Conservation (phyloP, 2,329 filamentous ascomycete species). For the Epichloe uncinata region DNA sequence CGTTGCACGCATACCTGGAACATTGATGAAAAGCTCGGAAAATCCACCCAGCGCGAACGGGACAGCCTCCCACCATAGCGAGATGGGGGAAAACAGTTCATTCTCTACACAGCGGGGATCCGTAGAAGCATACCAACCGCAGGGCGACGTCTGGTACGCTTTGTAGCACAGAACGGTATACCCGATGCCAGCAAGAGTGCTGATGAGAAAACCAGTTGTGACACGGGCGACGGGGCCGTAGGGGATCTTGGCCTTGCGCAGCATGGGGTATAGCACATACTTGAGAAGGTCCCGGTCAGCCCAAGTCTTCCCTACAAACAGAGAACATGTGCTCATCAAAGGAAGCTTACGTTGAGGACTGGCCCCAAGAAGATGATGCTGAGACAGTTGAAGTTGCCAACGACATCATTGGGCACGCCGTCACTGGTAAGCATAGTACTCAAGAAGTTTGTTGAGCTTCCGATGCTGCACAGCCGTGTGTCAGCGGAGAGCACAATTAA, state of each 20-base stretch:
- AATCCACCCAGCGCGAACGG: constrained; percentile 16
- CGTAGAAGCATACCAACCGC: constrained; percentile 19
- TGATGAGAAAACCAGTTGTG: constrained; percentile 40
- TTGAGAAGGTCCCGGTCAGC: background rate
- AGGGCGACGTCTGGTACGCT: constrained; percentile 43
- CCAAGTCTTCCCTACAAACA: background rate
- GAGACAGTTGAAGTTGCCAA: constrained; percentile 46
- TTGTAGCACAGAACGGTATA: constrained; percentile 42
- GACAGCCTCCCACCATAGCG: constrained; percentile 13
- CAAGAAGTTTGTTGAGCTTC: constrained; percentile 21
- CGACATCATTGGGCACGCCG: constrained; percentile 46
- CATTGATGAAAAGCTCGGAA: constrained; percentile 17
- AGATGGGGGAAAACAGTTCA: constrained; percentile 12
- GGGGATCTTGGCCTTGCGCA: constrained; percentile 35
- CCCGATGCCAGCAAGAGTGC: constrained; percentile 38
- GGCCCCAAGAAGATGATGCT: constrained; percentile 37
- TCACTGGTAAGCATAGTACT: constrained; percentile 30
- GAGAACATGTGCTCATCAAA: background rate
- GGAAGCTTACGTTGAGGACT: constrained; percentile 12
- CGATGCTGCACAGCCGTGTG: constrained; percentile 14
- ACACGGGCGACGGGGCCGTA: constrained; percentile 47
- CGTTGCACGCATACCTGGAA: constrained; percentile 7
- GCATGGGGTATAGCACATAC: constrained; percentile 38
- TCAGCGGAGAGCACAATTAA: background rate
- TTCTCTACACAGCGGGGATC: constrained; percentile 11